Conservation (phyloP, 148 eudicot genomes). For the Limonium bicolor region DNA sequence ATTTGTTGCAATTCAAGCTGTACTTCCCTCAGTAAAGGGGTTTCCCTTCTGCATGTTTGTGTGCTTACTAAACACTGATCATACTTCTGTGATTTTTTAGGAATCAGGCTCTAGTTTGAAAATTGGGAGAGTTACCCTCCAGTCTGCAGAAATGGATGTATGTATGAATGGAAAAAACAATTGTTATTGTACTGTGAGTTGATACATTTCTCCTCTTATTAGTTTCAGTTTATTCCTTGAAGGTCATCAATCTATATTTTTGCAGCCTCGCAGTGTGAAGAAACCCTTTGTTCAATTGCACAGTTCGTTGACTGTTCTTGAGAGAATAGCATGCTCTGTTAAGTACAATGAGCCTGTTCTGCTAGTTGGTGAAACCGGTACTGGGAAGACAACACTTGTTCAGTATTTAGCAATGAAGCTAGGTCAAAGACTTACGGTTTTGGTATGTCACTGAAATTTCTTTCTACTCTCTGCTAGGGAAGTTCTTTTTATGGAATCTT, state of each 20-base stretch:
- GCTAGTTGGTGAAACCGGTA: slow-evolving; percentile 97
- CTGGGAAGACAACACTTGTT: slow-evolving; percentile 96
- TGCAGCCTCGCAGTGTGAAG: slow-evolving; percentile 24
- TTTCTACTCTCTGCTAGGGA: not conserved
- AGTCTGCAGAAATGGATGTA: slow-evolving; percentile 27
- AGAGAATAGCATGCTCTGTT: slow-evolving; percentile 81
- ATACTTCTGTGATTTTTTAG: slow-evolving; percentile 22
- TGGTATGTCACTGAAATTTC: slow-evolving; percentile 39
- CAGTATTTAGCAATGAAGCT: slow-evolving; percentile 69
- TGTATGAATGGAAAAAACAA: slow-evolving; percentile 5
- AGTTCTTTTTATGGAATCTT: too few relatives aligned
- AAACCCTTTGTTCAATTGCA: slow-evolving; percentile 73
- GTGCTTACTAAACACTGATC: slow-evolving; percentile 1
- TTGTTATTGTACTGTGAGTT: slow-evolving; percentile 1
- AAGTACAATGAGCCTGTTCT: slow-evolving; percentile 87
- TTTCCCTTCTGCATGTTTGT: not conserved
- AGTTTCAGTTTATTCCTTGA: not conserved
- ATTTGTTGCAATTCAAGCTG: not conserved
- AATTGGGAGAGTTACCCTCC: slow-evolving; percentile 59
- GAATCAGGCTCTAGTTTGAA: slow-evolving; percentile 33
- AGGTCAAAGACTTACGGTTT: slow-evolving; percentile 81
- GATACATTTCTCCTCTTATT: not conserved
- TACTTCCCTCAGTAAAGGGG: too few relatives aligned
- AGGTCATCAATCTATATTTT: too few relatives aligned
- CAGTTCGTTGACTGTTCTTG: slow-evolving; percentile 57